Percentiles rank a stretch among this genome's conserved stretches.
Evolutionary conservation across 2,329 filamentous ascomycete genomes (phyloP).

Genomic region (Colletotrichum eremochloae): DNA sequence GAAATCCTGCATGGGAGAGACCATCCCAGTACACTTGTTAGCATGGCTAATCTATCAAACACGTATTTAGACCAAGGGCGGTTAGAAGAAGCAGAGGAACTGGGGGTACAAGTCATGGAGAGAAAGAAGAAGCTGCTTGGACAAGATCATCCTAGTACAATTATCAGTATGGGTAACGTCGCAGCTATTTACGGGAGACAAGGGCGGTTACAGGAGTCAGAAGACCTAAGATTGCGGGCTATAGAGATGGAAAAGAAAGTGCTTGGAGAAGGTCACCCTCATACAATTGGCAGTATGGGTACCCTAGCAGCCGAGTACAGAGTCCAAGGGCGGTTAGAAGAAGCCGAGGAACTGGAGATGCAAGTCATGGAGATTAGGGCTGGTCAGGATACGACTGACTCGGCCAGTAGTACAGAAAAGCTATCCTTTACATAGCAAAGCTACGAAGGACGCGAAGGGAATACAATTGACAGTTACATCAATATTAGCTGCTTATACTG

Average conservation of each 20-base stretch:
- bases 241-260: not conserved
- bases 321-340: no score
- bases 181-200: no score
- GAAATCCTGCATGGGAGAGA: not conserved
- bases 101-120: not conserved
- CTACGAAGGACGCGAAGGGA: not conserved
- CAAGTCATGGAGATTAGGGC: not conserved
- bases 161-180: not conserved
- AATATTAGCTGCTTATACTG: no score
- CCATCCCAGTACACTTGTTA: rapidly evolving
- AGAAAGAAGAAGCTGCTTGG: not conserved
- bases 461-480: no score
- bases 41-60: not conserved
- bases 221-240: rapidly evolving
- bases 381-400: not conserved
- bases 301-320: no score
- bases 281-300: not conserved
- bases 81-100: not conserved
- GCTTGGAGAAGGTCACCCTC: not conserved
- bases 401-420: rapidly evolving
- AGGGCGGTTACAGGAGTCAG: no score
- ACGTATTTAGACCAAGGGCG: not conserved
- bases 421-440: not conserved
- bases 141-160: not conserved
- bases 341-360: not conserved